These are phyloP conservation scores for Raphidocelis subcapitata DNA, from an alignment of 139 green algal genomes.

Conservation along the genomic window DNA sequence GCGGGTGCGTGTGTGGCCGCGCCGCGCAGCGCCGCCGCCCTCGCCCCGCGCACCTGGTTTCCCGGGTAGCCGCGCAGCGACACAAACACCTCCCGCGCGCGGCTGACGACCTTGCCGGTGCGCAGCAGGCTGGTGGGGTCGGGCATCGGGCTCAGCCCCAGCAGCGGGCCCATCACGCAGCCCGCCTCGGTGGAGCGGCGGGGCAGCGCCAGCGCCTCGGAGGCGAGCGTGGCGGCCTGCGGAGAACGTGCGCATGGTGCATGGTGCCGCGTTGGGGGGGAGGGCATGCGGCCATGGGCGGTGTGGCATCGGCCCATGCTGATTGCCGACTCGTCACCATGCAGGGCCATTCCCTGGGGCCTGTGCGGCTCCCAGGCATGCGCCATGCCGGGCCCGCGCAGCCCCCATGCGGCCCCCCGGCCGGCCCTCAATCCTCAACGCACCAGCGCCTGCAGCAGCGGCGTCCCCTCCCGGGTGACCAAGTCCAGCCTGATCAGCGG, in stretches of 20 bases:
- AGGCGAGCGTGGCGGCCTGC: not conserved
- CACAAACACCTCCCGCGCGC: slow-evolving; percentile 32
- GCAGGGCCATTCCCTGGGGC: no score
- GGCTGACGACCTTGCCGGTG: slow-evolving; percentile 10
- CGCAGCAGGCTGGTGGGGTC: not conserved
- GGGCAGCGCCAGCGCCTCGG: slow-evolving; percentile 1
- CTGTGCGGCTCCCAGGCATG: no score
- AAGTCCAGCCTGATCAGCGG: not conserved
- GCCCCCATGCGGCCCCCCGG: no score
- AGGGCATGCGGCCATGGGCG: no score
- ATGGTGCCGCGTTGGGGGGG: no score
- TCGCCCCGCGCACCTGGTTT: slow-evolving; percentile 10
- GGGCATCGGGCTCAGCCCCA: slow-evolving; percentile 2
- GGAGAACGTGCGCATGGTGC: not conserved
- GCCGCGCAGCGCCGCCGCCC: not conserved
- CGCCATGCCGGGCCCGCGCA: no score
- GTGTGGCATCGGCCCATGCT: no score
- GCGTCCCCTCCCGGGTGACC: not conserved
- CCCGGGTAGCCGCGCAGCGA: slow-evolving; percentile 38
- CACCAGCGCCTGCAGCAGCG: slow-evolving; percentile 18
- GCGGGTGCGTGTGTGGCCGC: slow-evolving; percentile 1
- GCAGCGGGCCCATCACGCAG: slow-evolving; percentile 16
- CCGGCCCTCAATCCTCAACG: no score
- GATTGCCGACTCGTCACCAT: no score
- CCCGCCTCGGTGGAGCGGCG: not conserved